These are phyloP conservation scores for Xylaria sp. DNA, from an alignment of 2,329 filamentous ascomycete genomes.

Conservation along the genomic window DNA sequence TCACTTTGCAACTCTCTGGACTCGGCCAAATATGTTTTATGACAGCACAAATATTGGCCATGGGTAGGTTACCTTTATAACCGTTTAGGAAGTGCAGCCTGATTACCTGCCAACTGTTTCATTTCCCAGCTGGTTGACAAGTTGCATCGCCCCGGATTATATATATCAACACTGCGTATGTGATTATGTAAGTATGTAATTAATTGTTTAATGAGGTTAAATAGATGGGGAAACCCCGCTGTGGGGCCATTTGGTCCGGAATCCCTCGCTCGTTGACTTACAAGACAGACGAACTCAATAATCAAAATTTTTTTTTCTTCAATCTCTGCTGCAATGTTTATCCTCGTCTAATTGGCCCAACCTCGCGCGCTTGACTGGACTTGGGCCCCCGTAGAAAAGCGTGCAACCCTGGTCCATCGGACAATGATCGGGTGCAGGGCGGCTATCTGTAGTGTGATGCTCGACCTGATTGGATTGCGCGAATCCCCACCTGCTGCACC, in stretches of 20 bases:
- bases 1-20: background rate
- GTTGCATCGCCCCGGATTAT: background rate
- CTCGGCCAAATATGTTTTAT: background rate
- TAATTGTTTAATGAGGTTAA: too few relatives aligned
- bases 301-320: background rate
- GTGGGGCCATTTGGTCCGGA: background rate
- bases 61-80: background rate
- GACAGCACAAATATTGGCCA: background rate
- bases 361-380: conserved; percentile 1
- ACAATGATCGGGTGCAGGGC: conserved; percentile 21
- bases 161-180: background rate
- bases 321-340: background rate
- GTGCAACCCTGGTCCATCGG: conserved; percentile 18
- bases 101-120: background rate
- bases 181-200: background rate
- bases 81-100: background rate
- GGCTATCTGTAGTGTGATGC: conserved; percentile 37
- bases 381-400: background rate
- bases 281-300: background rate
- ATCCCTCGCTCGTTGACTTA: background rate
- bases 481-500: conserved; percentile 30
- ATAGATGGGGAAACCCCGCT: background rate
- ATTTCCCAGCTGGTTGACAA: background rate
- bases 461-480: conserved; percentile 34
- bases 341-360: background rate